These are phyloP conservation scores for Phytophthora podocarpi DNA, from an alignment of 352 stramenopile species.

Conservation along the genomic window DNA sequence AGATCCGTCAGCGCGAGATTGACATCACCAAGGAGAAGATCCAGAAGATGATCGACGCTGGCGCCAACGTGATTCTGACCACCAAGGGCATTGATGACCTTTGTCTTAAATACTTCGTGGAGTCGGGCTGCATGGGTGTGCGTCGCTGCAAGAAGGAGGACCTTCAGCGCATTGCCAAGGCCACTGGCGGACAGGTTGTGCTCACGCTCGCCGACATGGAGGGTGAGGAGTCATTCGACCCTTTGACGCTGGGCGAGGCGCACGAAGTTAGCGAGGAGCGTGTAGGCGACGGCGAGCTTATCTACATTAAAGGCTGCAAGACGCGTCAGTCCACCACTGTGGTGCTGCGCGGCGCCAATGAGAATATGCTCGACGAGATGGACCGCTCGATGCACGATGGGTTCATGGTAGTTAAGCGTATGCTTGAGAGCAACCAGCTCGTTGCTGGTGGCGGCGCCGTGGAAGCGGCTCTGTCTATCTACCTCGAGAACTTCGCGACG, in stretches of 20 bases:
- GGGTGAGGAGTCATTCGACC: slow-evolving; percentile 97
- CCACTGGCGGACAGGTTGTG: slow-evolving; percentile 96
- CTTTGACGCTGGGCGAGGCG: slow-evolving; percentile 91
- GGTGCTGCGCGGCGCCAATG: slow-evolving; percentile 98
- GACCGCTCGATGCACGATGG: slow-evolving; percentile 99
- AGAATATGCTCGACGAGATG: slow-evolving; percentile 99
- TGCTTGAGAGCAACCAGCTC: slow-evolving; percentile 99
- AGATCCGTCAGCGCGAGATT: slow-evolving; percentile 98
- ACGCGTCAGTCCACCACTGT: slow-evolving; percentile 95
- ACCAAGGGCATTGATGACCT: slow-evolving; percentile 99
- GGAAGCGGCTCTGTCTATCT: slow-evolving; percentile 97
- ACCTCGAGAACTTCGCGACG: slow-evolving; percentile 98
- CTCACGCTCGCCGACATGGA: slow-evolving; percentile 99
- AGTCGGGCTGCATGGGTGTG: slow-evolving; percentile 96
- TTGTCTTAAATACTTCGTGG: slow-evolving; percentile 99
- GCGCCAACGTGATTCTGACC: slow-evolving; percentile 99
- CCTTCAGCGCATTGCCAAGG: slow-evolving; percentile 98
- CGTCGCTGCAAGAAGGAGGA: slow-evolving; percentile 98
- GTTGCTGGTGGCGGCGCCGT: slow-evolving; percentile 98
- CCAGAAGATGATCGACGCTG: slow-evolving; percentile 98
- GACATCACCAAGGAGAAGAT: slow-evolving; percentile 99
- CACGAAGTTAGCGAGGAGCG: slow-evolving; percentile 95
- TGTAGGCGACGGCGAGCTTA: slow-evolving; percentile 98
- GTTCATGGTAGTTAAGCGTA: slow-evolving; percentile 99
- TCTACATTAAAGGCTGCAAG: slow-evolving; percentile 98